phyloP scores from a whole-genome alignment of 805 yeast genomes.

The Saturnispora quitensis region DNA sequence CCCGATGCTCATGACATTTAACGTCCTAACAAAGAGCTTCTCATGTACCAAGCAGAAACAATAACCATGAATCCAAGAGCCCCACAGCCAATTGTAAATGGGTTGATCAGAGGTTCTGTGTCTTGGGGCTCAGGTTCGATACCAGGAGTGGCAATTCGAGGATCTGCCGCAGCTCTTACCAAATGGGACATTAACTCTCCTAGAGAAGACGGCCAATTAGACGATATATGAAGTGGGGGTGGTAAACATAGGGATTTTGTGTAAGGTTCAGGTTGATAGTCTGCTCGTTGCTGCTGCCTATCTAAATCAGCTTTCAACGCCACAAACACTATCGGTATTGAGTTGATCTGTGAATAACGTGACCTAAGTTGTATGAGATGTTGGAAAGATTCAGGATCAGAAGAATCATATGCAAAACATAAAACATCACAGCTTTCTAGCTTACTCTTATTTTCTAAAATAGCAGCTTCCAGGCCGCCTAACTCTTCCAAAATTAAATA shows the following conservation, averaged over 20 bases:
- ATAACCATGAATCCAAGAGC: slow-evolving; percentile 60
- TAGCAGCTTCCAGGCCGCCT: slow-evolving; percentile 78
- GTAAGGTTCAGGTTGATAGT: slow-evolving; percentile 79
- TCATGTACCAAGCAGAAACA: slow-evolving; percentile 57
- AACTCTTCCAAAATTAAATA: slow-evolving; percentile 84
- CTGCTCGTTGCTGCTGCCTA: slow-evolving; percentile 86
- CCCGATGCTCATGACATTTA: background rate
- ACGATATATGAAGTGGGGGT: slow-evolving; percentile 85
- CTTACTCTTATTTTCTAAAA: slow-evolving; percentile 58
- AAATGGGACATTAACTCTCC: slow-evolving; percentile 78
- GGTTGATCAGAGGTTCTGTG: slow-evolving; percentile 37
- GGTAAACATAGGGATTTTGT: slow-evolving; percentile 56
- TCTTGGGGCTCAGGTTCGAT: slow-evolving; percentile 53
- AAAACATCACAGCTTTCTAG: slow-evolving; percentile 84
- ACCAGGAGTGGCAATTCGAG: slow-evolving; percentile 71
- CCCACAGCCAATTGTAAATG: slow-evolving; percentile 54
- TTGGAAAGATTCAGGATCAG: slow-evolving; percentile 92
- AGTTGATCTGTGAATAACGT: slow-evolving; percentile 46
- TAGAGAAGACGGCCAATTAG: slow-evolving; percentile 81
- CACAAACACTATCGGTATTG: slow-evolving; percentile 76
- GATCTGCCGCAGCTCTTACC: slow-evolving; percentile 79
- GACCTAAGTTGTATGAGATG: slow-evolving; percentile 63
- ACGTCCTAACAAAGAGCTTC: slow-evolving; percentile 29
- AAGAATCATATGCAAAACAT: slow-evolving; percentile 85
- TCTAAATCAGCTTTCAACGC: slow-evolving; percentile 94